phyloP scores from a whole-genome alignment of 768 basidiomycete genomes.

The Mycena pura region DNA sequence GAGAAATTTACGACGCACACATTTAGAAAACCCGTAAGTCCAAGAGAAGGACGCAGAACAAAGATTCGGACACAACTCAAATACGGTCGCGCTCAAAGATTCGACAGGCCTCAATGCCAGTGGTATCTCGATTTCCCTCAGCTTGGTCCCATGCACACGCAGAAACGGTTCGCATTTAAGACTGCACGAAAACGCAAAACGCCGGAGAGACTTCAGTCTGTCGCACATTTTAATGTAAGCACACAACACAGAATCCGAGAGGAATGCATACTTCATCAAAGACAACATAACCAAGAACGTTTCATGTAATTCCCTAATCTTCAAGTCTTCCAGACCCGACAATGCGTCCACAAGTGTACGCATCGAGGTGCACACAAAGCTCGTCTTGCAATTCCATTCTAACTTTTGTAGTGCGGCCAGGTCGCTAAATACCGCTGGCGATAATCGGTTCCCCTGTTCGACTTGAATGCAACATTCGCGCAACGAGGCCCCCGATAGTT shows the following conservation, averaged over 20 bases:
- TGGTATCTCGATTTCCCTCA: background rate
- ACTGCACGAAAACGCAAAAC: too few species aligned
- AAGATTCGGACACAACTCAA: background rate
- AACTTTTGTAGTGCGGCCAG: background rate
- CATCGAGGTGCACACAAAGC: background rate
- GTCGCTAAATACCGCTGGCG: background rate
- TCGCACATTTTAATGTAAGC: too few species aligned
- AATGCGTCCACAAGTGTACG: background rate
- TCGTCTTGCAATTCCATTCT: background rate
- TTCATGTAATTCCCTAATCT: background rate
- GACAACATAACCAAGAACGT: too few species aligned
- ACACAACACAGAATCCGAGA: too few species aligned
- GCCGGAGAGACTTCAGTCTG: too few species aligned
- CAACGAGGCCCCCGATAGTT: background rate
- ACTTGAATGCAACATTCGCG: background rate
- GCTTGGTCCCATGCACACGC: constrained; percentile 1
- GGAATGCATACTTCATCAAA: too few species aligned
- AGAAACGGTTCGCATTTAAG: too few species aligned
- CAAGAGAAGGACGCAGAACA: background rate
- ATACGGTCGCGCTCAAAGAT: background rate
- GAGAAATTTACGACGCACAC: too few species aligned
- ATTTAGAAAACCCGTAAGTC: too few species aligned
- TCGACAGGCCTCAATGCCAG: background rate
- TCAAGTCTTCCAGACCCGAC: background rate
- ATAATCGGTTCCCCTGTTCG: background rate